phyloP scores from a whole-genome alignment of 495 filamentous ascomycete genomes.

The Chaetomium cochliodes region DNA sequence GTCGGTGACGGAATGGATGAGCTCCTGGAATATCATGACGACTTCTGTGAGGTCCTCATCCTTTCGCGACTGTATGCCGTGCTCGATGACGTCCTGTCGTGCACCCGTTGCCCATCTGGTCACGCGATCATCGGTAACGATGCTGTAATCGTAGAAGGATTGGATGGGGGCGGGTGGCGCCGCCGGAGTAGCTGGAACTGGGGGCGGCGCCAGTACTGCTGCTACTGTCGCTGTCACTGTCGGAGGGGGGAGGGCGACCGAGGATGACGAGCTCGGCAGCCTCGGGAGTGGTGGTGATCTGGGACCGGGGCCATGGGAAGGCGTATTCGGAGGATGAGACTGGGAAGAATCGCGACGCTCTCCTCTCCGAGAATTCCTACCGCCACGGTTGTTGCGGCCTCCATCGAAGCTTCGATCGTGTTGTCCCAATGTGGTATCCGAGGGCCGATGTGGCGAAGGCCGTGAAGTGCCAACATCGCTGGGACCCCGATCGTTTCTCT shows the following conservation, averaged over 20 bases:
- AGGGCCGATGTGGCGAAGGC: slow-evolving; percentile 54
- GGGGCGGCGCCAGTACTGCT: not conserved
- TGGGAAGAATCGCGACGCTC: slow-evolving; percentile 49
- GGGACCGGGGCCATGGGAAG: slow-evolving; percentile 29
- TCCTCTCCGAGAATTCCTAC: slow-evolving; percentile 40
- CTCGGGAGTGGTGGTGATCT: slow-evolving; percentile 42
- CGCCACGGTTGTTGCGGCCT: slow-evolving; percentile 39
- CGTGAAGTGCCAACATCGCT: slow-evolving; percentile 46
- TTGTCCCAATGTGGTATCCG: slow-evolving; percentile 48
- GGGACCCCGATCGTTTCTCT: slow-evolving; percentile 49
- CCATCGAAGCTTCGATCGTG: slow-evolving; percentile 51
- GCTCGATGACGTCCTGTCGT: slow-evolving; percentile 52
- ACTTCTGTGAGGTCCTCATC: slow-evolving; percentile 66
- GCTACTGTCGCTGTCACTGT: slow-evolving; percentile 4
- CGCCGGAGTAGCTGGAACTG: slow-evolving; percentile 23
- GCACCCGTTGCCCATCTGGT: slow-evolving; percentile 47
- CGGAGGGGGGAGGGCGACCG: slow-evolving; percentile 19
- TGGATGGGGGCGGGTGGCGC: slow-evolving; percentile 30
- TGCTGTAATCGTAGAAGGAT: slow-evolving; percentile 47
- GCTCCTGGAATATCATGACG: slow-evolving; percentile 77
- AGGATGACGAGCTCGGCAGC: slow-evolving; percentile 48
- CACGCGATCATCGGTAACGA: slow-evolving; percentile 51
- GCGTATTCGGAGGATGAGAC: slow-evolving; percentile 27
- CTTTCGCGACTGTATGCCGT: slow-evolving; percentile 56
- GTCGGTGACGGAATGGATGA: slow-evolving; percentile 70